Evolutionary conservation across 495 filamentous ascomycete species (phyloP), one percentile per base, ranked within the genome.

Genomic region (Penicillium argentinense): DNA sequence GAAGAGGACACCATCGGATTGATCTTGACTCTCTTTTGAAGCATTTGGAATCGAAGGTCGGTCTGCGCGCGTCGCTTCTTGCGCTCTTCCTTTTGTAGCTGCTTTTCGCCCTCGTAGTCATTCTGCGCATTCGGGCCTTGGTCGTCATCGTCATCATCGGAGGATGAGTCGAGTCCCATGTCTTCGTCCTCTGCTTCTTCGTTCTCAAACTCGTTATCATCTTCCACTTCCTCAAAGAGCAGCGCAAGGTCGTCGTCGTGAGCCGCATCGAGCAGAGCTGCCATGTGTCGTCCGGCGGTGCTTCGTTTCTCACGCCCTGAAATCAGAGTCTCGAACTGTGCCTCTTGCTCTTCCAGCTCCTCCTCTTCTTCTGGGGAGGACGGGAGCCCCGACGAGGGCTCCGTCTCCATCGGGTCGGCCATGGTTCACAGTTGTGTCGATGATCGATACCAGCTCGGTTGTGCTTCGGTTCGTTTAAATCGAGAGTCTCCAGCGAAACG

Each of bases 221-320:
- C 83, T 49, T 92, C 90, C 45, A 90, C 85, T 66, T 93, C 88
- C 49, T 86, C 82, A 51, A 93, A 95, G 4, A 95, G 76, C 6
- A 91, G 79, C 39, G 91, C 84, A 24, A 89, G 77, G 39, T 90
- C 87, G 36, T 89, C 84, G 40, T 86, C 85, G 43, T 84, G 84
- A 57, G 86, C 86, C 51, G 83, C 85, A 17, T 85, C 84, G 34
- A 96, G 72, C 51, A 97, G 82, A 22, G 80, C 79, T 24, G 85
- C 84, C 77, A 96, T 84, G 51, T 89, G 81, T 50, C 85, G 90
- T 37, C 92, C 92, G 14, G 92, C 92, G 0, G 89, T 96, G 24
- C 83, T 84, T 60, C 92, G 88, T 64, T 85, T 88, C 43, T 78
- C 78, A 53, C 92, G 84, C 34, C 87, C 84, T 27, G 83, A 82